phyloP scores from a whole-genome alignment of 768 basidiomycete species.

The Galerina marginata region DNA sequence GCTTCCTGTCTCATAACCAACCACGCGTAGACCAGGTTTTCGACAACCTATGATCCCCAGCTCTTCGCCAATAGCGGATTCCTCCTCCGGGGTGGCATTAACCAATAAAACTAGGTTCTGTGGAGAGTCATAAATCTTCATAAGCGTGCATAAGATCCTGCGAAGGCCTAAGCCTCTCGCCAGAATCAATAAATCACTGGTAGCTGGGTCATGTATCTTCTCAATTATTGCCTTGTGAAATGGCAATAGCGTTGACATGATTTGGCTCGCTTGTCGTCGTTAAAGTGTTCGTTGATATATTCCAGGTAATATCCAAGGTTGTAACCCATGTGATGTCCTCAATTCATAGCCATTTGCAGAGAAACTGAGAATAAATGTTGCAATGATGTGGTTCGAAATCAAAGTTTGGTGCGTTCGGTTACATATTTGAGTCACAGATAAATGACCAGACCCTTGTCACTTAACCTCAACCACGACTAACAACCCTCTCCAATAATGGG shows the following conservation, averaged over 20 bases:
- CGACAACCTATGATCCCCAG: slow-evolving; percentile 91
- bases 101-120: slow-evolving; percentile 85
- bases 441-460: too few relatives aligned
- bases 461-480: too few relatives aligned
- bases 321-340: too few relatives aligned
- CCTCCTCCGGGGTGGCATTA: slow-evolving; percentile 85
- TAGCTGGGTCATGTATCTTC: slow-evolving; percentile 74
- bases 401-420: too few relatives aligned
- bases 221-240: slow-evolving; percentile 74
- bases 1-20: slow-evolving; percentile 80
- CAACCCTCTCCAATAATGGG: slow-evolving; percentile 55
- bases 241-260: slow-evolving; percentile 59
- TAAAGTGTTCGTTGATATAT: not conserved
- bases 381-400: too few relatives aligned
- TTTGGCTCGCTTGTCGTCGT: not conserved
- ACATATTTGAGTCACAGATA: too few relatives aligned
- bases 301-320: too few relatives aligned
- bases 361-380: too few relatives aligned
- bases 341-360: too few relatives aligned
- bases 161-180: slow-evolving; percentile 92
- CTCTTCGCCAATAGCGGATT: slow-evolving; percentile 90
- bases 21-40: slow-evolving; percentile 80
- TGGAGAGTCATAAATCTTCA: slow-evolving; percentile 92
- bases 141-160: slow-evolving; percentile 79
- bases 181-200: slow-evolving; percentile 75